Percentiles rank a stretch among this genome's conserved stretches.
phyloP scores from a whole-genome alignment of 2,329 filamentous ascomycete species.

The Colletotrichum echinochloae region DNA sequence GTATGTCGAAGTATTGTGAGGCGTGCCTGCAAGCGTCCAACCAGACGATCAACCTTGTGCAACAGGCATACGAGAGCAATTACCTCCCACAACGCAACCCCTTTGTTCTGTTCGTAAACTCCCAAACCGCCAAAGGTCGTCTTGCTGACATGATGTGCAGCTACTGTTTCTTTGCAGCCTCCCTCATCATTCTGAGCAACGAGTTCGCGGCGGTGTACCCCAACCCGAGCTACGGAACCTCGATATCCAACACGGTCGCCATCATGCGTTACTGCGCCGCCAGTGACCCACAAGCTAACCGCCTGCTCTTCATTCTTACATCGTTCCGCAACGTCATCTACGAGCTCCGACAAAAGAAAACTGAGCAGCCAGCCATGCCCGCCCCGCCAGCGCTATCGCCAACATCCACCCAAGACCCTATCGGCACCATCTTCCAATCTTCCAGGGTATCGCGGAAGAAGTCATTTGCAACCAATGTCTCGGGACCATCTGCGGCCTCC shows the following conservation, averaged over 20 bases:
- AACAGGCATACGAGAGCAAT: constrained; percentile 56
- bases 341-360: constrained; percentile 31
- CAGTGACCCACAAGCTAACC: constrained; percentile 61
- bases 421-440: constrained; percentile 47
- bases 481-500: neutral
- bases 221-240: constrained; percentile 55
- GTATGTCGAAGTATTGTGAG: constrained; percentile 53
- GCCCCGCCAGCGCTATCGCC: constrained; percentile 40
- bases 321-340: constrained; percentile 59
- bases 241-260: constrained; percentile 57
- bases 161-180: constrained; percentile 67
- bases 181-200: constrained; percentile 67
- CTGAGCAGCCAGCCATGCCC: constrained; percentile 43
- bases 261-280: constrained; percentile 63
- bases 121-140: neutral
- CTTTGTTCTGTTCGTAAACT: constrained; percentile 64
- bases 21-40: constrained; percentile 64
- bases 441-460: constrained; percentile 34
- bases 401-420: constrained; percentile 43
- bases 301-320: constrained; percentile 62
- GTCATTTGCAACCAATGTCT: constrained; percentile 26
- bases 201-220: constrained; percentile 64
- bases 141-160: constrained; percentile 49
- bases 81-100: constrained; percentile 66
- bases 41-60: constrained; percentile 61